A percentile compares a stretch with the other conserved stretches of the same genome.
phyloP scores from a whole-genome alignment of 345 rosid species.

The Carallia brachiata region DNA sequence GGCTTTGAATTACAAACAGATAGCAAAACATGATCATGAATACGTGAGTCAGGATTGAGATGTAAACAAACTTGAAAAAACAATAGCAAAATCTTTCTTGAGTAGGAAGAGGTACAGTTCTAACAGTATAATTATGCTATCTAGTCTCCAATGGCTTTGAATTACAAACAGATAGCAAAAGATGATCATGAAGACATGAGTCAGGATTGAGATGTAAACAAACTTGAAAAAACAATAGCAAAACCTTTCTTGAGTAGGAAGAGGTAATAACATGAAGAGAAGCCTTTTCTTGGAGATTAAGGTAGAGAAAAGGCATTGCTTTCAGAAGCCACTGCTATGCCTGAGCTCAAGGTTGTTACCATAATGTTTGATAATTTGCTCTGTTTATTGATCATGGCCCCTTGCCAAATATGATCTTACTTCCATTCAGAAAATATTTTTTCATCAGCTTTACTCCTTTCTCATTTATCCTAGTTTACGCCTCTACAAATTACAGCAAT shows the following conservation, averaged over 20 bases:
- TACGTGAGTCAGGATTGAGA: too few relatives aligned
- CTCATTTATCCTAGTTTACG: background rate
- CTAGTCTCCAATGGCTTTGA: background rate
- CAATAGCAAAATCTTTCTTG: background rate
- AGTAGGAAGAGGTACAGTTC: background rate
- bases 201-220: too few relatives aligned
- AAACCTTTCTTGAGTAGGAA: background rate
- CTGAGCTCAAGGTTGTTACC: too few relatives aligned
- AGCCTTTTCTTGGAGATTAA: background rate
- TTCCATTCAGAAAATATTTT: too few relatives aligned
- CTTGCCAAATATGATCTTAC: too few relatives aligned
- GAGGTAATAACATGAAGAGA: background rate
- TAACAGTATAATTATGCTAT: background rate
- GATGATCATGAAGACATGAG: too few relatives aligned
- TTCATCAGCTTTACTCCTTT: background rate
- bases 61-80: background rate
- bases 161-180: background rate
- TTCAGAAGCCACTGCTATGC: too few relatives aligned
- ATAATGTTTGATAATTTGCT: too few relatives aligned
- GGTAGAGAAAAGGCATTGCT: background rate
- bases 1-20: background rate
- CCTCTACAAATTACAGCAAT: background rate
- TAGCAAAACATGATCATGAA: too few relatives aligned
- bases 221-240: background rate
- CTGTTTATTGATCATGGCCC: too few relatives aligned